Percentiles rank a stretch among this genome's conserved stretches.
These are phyloP conservation scores for Neonectria magnoliae DNA, from an alignment of 2,329 filamentous ascomycete species.

Conservation along the genomic window DNA sequence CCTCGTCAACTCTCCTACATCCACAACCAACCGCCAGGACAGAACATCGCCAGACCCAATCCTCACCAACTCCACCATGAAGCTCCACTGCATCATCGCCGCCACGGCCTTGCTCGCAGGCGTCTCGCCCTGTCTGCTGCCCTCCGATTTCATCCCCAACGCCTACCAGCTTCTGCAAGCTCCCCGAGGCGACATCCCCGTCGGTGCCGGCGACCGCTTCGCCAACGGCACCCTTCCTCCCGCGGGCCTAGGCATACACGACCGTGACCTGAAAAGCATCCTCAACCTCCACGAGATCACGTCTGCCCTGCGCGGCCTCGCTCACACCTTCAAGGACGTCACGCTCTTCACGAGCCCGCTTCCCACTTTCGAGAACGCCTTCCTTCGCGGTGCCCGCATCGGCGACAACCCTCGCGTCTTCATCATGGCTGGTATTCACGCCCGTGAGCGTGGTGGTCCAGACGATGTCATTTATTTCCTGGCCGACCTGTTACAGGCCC, in stretches of 20 bases:
- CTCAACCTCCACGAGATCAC: slow-evolving; percentile 58
- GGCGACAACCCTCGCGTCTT: slow-evolving; percentile 60
- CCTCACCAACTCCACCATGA: slow-evolving; percentile 39
- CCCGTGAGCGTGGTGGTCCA: slow-evolving; percentile 66
- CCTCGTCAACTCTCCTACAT: background rate
- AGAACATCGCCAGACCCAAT: background rate
- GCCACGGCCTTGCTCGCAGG: slow-evolving; percentile 32
- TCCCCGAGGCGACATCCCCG: slow-evolving; percentile 45
- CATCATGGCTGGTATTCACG: slow-evolving; percentile 64
- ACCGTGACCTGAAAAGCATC: slow-evolving; percentile 53
- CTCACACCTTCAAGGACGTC: slow-evolving; percentile 49
- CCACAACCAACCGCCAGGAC: background rate
- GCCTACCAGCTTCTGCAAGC: slow-evolving; percentile 16
- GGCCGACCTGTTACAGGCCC: slow-evolving; percentile 64
- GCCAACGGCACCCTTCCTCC: slow-evolving; percentile 50
- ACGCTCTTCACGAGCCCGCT: slow-evolving; percentile 54
- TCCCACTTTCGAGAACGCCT: slow-evolving; percentile 55
- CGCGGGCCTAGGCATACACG: slow-evolving; percentile 46
- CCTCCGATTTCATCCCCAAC: slow-evolving; percentile 46
- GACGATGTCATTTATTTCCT: slow-evolving; percentile 68
- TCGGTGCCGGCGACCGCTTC: slow-evolving; percentile 56
- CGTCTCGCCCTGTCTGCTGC: slow-evolving; percentile 50
- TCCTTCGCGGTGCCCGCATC: slow-evolving; percentile 53
- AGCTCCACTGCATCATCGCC: slow-evolving; percentile 33
- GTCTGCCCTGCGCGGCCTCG: slow-evolving; percentile 56